Evolutionary conservation across 306 rosid species (phyloP), one percentile per base, ranked within the genome.

Genomic region (Geum urbanum): DNA sequence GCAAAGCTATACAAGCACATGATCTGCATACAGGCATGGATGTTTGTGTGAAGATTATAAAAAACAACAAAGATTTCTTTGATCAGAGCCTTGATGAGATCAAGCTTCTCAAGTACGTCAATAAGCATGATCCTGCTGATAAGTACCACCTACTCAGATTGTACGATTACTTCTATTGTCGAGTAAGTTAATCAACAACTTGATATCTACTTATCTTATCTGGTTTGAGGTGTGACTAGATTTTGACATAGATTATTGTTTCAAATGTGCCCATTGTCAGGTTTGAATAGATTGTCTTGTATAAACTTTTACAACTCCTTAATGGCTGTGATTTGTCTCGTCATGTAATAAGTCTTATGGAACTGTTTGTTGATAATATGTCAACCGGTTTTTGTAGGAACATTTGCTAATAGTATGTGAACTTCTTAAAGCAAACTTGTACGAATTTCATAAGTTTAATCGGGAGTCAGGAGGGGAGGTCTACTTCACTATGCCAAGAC

Each of bases 391-490:
- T 46, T 57, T 80, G 75, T 85, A 95, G 99, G 99, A 95, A 80
- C 99, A 95, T 84, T 77, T 95, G 83, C 86, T 95, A 71, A 95
- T 95, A 77, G 99, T 95, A 22, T 87, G 99, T 71, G 99, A 95
- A 70, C 97, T 95, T 76, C 95, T 95, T 60, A 95, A 95, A 84
- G 99, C 99, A 81, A 94, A 94, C 85, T 79, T 94, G 39, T 94
- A 94, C 19, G 99, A 94, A 80, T 94, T 94, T 79, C 99, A 94
- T 76, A 94, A 94, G 71, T 94, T 88, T 71, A 94, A 94, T 74
- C 79, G 99, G 84, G 99, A 91, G 86, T 91, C 99, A 59, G 99
- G 99, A 61, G 97, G 99, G 6, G 97, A 94, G 83, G 99, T 94
- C 10, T 94, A 94, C 90, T 94, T 94, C 83, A 94, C 97, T 24